These are phyloP conservation scores for Rhodamnia argentea DNA, from an alignment of 345 rosid species.

Conservation along the genomic window DNA sequence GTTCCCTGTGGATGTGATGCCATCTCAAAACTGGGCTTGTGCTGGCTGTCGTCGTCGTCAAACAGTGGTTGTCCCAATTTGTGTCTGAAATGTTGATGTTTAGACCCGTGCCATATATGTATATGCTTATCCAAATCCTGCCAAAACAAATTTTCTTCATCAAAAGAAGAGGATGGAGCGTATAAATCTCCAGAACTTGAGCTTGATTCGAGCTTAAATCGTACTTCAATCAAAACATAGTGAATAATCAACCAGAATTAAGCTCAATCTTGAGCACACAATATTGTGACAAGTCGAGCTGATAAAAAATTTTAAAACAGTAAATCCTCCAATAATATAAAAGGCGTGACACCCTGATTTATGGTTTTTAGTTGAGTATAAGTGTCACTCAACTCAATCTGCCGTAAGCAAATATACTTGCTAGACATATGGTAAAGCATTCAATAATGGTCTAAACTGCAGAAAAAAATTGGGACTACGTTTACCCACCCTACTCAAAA, in stretches of 20 bases:
- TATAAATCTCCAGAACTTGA: background rate
- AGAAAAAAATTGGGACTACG: background rate
- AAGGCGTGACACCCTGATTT: background rate
- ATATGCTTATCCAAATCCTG: conserved; percentile 62
- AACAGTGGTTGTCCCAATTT: conserved; percentile 46
- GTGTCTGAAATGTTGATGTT: conserved; percentile 59
- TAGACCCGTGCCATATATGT: conserved; percentile 63
- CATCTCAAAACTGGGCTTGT: conserved; percentile 37
- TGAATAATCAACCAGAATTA: background rate
- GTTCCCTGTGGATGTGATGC: conserved; percentile 53
- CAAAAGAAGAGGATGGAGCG: background rate
- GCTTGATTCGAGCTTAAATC: background rate
- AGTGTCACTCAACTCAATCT: background rate
- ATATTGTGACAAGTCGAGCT: background rate
- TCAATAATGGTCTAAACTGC: background rate
- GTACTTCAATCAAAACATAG: background rate
- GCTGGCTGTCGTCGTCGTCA: conserved; percentile 37
- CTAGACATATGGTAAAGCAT: background rate
- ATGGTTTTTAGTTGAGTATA: background rate
- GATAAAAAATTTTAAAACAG: background rate
- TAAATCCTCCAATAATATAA: too few species aligned
- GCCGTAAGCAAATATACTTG: background rate
- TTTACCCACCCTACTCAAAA: background rate
- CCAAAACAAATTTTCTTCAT: background rate
- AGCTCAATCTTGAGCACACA: background rate